These are phyloP conservation scores for Flaveria sonorensis DNA, from an alignment of 129 eudicot species.

Conservation along the genomic window DNA sequence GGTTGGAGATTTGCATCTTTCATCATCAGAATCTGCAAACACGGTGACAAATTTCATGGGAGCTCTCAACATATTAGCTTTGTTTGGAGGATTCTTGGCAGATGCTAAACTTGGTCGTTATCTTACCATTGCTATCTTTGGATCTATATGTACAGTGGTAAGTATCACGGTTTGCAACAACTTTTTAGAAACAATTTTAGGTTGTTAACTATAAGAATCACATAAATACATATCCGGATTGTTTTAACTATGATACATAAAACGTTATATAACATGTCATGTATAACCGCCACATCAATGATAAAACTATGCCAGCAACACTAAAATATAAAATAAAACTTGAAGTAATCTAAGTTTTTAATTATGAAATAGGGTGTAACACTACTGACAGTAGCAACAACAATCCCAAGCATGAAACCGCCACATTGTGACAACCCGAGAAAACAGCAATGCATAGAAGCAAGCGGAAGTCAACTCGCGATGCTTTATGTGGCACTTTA, in stretches of 20 bases:
- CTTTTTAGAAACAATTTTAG: too few species aligned
- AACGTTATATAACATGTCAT: too few species aligned
- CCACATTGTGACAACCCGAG: slow-evolving; percentile 56
- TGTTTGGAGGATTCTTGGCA: slow-evolving; percentile 72
- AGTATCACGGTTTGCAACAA: background rate
- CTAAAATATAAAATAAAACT: background rate
- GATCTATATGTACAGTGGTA: slow-evolving; percentile 68
- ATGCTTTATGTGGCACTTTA: slow-evolving; percentile 75
- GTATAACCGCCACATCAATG: too few species aligned
- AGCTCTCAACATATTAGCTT: slow-evolving; percentile 69
- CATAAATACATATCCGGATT: too few species aligned
- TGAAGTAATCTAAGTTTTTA: background rate
- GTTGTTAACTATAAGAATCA: too few species aligned
- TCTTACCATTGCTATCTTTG: slow-evolving; percentile 57
- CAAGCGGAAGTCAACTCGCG: slow-evolving; percentile 54
- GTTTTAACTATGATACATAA: too few species aligned
- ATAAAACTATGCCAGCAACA: background rate
- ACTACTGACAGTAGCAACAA: slow-evolving; percentile 65
- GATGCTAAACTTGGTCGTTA: slow-evolving; percentile 86
- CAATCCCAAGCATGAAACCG: slow-evolving; percentile 62
- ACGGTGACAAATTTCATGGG: slow-evolving; percentile 87
- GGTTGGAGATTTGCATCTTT: slow-evolving; percentile 64
- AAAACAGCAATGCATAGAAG: slow-evolving; percentile 50
- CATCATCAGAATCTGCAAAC: slow-evolving; percentile 69
- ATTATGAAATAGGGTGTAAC: slow-evolving; percentile 55